Evolutionary conservation across 768 basidiomycete genomes (phyloP), one percentile per base, ranked within the genome.

Genomic region (Phlebiopsis gigantea): DNA sequence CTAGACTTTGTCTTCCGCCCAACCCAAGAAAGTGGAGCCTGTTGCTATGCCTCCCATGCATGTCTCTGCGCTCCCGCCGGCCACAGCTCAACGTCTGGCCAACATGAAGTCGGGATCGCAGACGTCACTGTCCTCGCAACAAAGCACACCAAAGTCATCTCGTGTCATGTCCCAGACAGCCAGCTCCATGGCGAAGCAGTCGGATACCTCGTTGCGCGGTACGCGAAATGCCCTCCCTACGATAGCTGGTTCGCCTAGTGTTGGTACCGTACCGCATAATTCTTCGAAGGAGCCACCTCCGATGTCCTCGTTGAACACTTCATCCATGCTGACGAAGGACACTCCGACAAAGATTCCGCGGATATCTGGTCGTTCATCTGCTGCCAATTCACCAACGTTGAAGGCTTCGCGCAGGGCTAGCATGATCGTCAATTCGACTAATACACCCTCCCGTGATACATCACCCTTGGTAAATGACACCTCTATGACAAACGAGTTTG

Each of bases 271-370:
- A 14, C 79, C 75, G 14, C 77, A 76, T 46, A 78, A 78, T 60
- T 85, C 87, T 29, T 64, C 69, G 9, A 82, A 78, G 62, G 86
- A 87, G 55, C 77, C 72, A 15, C 79, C 77, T 8, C 80, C 81
- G 9, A 76, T 77, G n/a, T 75, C 79, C 10, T 68, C 80, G 41
- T 66, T 75, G 55, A 87, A 85, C 61, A 74, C 81, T 15, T 64
- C 75, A 2, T 74, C 78, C 26, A 72, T 75, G 9, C 70, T 85
- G 55, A 68, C 80, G 5, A 93, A 93, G 71, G 91, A 92, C 66
- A 93, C 93, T 0, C 92, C 92, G 2, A 95, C 92, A 19, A 94
- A 93, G 75, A 95, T 94, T 64, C 92, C 92, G 46, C 88, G 92
- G 24, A 93, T 95, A 41, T 88, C 90, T n/a, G 90, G 90, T 65